Base-by-base conservation (phyloP, 495 filamentous ascomycete species). In the Trichoderma gamsii region DNA sequence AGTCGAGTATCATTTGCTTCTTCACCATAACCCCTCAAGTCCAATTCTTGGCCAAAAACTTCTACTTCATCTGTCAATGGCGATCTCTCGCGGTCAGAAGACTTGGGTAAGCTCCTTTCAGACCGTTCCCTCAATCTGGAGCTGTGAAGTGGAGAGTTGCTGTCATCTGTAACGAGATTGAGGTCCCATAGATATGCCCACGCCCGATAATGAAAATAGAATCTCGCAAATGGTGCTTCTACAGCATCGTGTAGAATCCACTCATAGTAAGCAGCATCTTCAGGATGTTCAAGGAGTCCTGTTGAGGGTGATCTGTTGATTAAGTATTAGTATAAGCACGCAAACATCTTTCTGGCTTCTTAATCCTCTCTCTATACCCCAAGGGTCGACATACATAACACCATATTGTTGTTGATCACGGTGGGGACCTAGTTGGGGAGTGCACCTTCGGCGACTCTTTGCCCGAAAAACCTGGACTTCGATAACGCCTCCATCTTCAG, bases 401-500 rank as follows among this genome's bases (percentile, higher is more conserved):
- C 49, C 49, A 52, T 52, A 52, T 23, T 23, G 49, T 11, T 52
- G 4, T 23, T 52, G 49, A 7, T 52, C n/a, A 6, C 23, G 21
- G 2, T 41, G 13, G 29, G 29, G 67, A 15, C 77, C 69, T 41
- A 82, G 61, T 21, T 70, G 69, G 41, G 76, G 75, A 11, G 79
- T 73, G 41, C 68, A 76, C 69, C 69, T 68, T 41, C 68, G 74
- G 68, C 78, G 76, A 66, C 72, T 76, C 49, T 72, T 75, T 2
- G 82, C 81, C 38, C 84, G 78, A 68, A 82, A 85, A 15, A 77
- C 82, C 43, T 77, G 76, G 11, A 86, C 71, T 69, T 85, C 82
- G 49, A 86, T 83, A 7, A 84, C 67, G 25, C 84, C 84, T 41
- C 84, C 83, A 67, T 84, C 81, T 46, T 79, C 77, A 35, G 81